Evolutionary conservation across 257 asterid species (phyloP).

Genomic region (Lycium ferocissimum): DNA sequence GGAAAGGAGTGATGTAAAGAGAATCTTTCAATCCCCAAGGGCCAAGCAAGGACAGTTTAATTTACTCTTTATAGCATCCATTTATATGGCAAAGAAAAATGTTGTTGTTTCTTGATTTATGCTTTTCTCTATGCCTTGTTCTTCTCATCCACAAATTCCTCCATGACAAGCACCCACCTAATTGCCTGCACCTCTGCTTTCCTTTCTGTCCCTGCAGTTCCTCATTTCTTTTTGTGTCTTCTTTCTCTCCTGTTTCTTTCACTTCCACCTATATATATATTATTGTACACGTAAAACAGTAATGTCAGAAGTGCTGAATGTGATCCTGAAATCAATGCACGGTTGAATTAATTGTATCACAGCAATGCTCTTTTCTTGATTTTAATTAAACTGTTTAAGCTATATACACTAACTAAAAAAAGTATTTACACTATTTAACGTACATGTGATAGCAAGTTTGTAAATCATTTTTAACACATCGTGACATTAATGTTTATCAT

Average conservation of each 20-base stretch:
- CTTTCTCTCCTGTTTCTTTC: constrained; percentile 7
- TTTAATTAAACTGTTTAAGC: neutral
- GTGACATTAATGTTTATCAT: neutral
- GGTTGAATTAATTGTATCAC: neutral
- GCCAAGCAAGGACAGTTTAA: neutral
- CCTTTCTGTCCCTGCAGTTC: neutral
- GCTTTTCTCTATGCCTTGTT: constrained; percentile 22
- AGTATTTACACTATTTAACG: too few relatives aligned
- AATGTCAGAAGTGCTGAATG: neutral
- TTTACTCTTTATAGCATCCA: neutral
- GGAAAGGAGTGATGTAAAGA: constrained; percentile 11
- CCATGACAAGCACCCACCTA: constrained; percentile 26
- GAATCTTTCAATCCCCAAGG: constrained; percentile 17
- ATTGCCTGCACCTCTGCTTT: neutral
- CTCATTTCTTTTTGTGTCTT: constrained; percentile 15
- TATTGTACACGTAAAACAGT: neutral
- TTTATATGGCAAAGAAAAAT: constrained; percentile 24
- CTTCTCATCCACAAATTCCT: constrained; percentile 28
- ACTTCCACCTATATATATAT: neutral
- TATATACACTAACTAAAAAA: neutral
- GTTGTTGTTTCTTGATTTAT: constrained; percentile 4
- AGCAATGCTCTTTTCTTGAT: neutral
- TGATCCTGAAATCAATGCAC: neutral
- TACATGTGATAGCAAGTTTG: too few relatives aligned
- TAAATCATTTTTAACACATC: neutral